Evolutionary conservation across 2,329 filamentous ascomycete species (phyloP).

Genomic region (Fusarium anguioides): DNA sequence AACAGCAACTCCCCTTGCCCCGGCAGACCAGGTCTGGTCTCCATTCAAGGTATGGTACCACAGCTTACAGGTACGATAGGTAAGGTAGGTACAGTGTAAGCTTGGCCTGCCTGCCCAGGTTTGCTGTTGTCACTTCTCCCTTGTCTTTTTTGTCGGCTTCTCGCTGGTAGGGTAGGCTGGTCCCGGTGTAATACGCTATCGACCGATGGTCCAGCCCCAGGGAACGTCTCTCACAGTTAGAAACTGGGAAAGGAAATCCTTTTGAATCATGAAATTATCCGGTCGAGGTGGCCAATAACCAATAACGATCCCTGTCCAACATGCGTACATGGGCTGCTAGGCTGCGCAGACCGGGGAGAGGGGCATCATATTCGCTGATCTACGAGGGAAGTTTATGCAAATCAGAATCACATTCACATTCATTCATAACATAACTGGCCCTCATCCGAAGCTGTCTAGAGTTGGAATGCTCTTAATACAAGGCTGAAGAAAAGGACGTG

Average conservation of each 20-base stretch:
- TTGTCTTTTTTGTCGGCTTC: conserved; percentile 12
- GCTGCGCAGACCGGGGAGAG: conserved; percentile 5
- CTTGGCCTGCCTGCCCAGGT: conserved; percentile 15
- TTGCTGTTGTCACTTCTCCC: conserved; percentile 32
- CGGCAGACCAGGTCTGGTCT: conserved; percentile 27
- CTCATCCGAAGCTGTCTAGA: conserved; percentile 20
- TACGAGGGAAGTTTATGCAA: conserved; percentile 21
- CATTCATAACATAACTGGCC: conserved; percentile 13
- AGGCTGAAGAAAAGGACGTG: conserved; percentile 41
- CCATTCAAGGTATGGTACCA: conserved; percentile 19
- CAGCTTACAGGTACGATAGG: background rate
- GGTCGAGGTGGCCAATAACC: conserved; percentile 3
- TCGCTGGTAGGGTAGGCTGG: conserved; percentile 16
- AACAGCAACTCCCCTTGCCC: conserved; percentile 35
- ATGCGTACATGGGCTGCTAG: background rate
- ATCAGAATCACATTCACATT: conserved; percentile 27
- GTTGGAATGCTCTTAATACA: conserved; percentile 37
- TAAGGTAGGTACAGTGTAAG: conserved; percentile 9
- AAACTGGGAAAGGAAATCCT: conserved; percentile 17
- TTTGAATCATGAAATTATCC: conserved; percentile 22
- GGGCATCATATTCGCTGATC: conserved; percentile 13
- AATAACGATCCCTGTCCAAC: conserved; percentile 15
- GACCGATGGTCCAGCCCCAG: conserved; percentile 22
- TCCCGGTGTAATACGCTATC: conserved; percentile 20
- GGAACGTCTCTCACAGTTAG: conserved; percentile 6